phyloP scores from a whole-genome alignment of 768 basidiomycete genomes.

The Termitomyces sp. region DNA sequence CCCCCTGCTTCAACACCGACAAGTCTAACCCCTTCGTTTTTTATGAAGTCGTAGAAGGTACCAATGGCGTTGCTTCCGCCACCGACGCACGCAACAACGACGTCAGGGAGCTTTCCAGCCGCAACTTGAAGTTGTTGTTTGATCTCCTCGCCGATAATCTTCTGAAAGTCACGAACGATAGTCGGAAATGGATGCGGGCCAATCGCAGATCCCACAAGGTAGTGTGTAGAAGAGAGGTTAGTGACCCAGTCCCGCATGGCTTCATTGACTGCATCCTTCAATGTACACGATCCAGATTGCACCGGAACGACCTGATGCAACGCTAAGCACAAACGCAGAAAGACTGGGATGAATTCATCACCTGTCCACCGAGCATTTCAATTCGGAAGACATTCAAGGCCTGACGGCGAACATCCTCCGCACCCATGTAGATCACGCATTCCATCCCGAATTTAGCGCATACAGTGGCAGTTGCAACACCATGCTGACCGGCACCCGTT shows the following conservation, averaged over 20 bases:
- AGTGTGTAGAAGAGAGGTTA: slow-evolving; percentile 90
- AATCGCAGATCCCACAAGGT: slow-evolving; percentile 94
- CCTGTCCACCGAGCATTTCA: slow-evolving; percentile 93
- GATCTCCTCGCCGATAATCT: slow-evolving; percentile 88
- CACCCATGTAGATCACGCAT: slow-evolving; percentile 97
- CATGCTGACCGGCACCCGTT: slow-evolving; percentile 98
- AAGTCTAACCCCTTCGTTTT: slow-evolving; percentile 77
- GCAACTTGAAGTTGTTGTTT: slow-evolving; percentile 73
- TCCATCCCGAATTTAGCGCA: slow-evolving; percentile 96
- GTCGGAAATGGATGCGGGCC: slow-evolving; percentile 99
- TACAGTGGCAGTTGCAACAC: slow-evolving; percentile 97
- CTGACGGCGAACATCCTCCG: slow-evolving; percentile 94
- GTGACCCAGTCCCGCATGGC: slow-evolving; percentile 99
- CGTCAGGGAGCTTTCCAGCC: slow-evolving; percentile 87
- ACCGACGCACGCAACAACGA: slow-evolving; percentile 94
- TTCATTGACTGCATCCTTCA: slow-evolving; percentile 98
- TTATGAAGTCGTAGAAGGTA: slow-evolving; percentile 95
- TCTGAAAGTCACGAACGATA: slow-evolving; percentile 97
- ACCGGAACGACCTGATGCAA: slow-evolving; percentile 80
- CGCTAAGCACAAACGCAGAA: background rate
- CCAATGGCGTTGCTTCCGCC: slow-evolving; percentile 98
- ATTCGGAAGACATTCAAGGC: slow-evolving; percentile 98
- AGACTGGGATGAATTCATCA: slow-evolving; percentile 17
- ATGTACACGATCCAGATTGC: slow-evolving; percentile 85
- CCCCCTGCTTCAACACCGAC: slow-evolving; percentile 98